Evolutionary conservation across 208 protist genomes (phyloP).

Genomic region (Leishmania braziliensis): DNA sequence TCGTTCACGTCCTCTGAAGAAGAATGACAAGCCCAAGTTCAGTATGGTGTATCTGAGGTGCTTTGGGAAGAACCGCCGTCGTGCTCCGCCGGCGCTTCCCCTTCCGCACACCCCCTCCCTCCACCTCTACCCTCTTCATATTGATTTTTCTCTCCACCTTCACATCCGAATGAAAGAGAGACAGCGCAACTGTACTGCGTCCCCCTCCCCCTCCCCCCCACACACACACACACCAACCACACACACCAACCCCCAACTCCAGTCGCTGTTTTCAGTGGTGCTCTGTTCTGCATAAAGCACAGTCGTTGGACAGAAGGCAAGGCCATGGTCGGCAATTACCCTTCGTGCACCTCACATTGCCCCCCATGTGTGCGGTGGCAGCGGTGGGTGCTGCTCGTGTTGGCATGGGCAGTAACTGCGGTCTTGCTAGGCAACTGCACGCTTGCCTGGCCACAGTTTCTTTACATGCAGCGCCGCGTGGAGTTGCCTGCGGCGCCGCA

Average conservation of each 20-base stretch:
- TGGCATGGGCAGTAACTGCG: not conserved
- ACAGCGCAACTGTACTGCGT: not conserved
- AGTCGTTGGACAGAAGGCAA: too few species aligned
- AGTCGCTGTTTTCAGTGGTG: not conserved
- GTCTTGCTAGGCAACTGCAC: not conserved
- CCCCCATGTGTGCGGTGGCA: not conserved
- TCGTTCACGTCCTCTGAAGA: not conserved
- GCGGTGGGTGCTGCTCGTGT: not conserved
- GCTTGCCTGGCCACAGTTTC: constrained; percentile 21
- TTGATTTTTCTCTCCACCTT: not conserved
- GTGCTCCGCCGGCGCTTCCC: not conserved
- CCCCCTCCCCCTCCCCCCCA: not conserved
- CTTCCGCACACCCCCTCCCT: not conserved
- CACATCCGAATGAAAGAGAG: not conserved
- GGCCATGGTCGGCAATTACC: not conserved
- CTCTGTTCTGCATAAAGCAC: not conserved
- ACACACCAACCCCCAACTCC: not conserved
- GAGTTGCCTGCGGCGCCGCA: not conserved
- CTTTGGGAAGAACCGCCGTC: not conserved
- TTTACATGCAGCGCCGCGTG: not conserved
- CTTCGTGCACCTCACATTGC: not conserved
- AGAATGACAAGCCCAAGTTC: not conserved
- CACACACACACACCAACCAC: too few species aligned
- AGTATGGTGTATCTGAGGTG: not conserved
- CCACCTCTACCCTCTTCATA: not conserved